Base-by-base conservation (phyloP, 2,329 filamentous ascomycete genomes). In the Trichocomaceae sp. region DNA sequence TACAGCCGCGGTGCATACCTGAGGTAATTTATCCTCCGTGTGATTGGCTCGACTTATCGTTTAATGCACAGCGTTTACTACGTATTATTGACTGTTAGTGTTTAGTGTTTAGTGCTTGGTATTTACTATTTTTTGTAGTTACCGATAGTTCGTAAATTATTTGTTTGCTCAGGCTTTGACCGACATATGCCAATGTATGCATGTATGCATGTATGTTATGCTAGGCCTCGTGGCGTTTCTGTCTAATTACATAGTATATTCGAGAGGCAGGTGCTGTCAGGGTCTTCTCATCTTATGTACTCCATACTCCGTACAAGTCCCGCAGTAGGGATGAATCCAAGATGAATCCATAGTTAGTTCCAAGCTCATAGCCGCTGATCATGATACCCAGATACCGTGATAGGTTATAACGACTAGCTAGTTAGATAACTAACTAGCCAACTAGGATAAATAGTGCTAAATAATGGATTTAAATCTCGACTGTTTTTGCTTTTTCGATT, bases 201-300 rank as follows among this genome's bases (percentile, higher is more conserved):
- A 47, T 41, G 50, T 47, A 49, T 54, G 45, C 48, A 54, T 23
- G 50, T 33, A 47, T 41, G 20, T 37, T n/a, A 39, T 50, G 37
- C 52, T 20, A 49, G 33, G 22, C 52, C 51, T 53, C 51, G 51
- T 53, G 51, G 51, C 44, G 48, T 42, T 44, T 48, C 44, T 47
- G 47, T 39, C 52, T 57, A 59, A 58, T 57, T 53, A 49, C 26
- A 52, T 48, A 58, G 56, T 53, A 49, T 31, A 52, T 48, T 35
- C 26, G 50, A 46, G 37, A 26, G 45, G 12, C 31, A 35, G 12
- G 26, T 29, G 26, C 26, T 29, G 26, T 29, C 26, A 29, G 26
- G 26, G 26, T 29, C 26, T 29, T 29, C 26, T 29, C 26, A 29
- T 29, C 10, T n/a, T n/a, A n/a, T n/a, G n/a, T n/a, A n/a, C n/a